phyloP scores from a whole-genome alignment of 441 rosid species.

The Francoa sonchifolia region DNA sequence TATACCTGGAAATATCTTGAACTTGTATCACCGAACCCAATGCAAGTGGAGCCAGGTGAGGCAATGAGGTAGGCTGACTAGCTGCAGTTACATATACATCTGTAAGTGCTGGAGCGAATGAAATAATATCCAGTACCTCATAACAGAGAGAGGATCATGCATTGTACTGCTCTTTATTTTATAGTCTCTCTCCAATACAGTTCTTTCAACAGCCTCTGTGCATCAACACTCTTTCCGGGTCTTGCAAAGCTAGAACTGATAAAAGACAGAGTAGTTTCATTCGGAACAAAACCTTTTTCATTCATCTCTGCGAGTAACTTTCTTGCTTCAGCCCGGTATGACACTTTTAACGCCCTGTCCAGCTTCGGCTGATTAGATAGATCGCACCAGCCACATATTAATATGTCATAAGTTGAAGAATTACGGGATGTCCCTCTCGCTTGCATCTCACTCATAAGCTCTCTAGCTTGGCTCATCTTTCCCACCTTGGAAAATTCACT shows the following conservation, averaged over 20 bases:
- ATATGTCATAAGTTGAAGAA: slow-evolving; percentile 61
- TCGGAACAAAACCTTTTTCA: slow-evolving; percentile 51
- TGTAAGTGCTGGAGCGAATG: too few species aligned
- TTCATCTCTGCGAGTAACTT: slow-evolving; percentile 52
- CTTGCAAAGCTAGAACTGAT: slow-evolving; percentile 56
- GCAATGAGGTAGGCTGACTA: too few species aligned
- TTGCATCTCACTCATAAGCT: slow-evolving; percentile 71
- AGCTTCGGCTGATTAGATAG: slow-evolving; percentile 40
- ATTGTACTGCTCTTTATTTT: too few species aligned
- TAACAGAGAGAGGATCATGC: too few species aligned
- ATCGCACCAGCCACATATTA: slow-evolving; percentile 64
- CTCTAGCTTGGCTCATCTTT: slow-evolving; percentile 73
- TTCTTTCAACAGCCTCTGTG: slow-evolving; percentile 38
- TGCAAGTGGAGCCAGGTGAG: too few species aligned
- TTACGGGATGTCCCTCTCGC: slow-evolving; percentile 43
- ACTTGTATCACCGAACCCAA: too few species aligned
- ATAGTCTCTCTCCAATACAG: slow-evolving; percentile 28
- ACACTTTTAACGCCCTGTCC: slow-evolving; percentile 33
- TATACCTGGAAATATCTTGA: too few species aligned
- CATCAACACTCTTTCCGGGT: slow-evolving; percentile 47
- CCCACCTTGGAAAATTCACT: slow-evolving; percentile 47
- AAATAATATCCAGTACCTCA: too few species aligned
- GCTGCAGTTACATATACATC: too few species aligned
- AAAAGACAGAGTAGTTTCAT: slow-evolving; percentile 43
- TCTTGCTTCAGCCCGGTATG: slow-evolving; percentile 51